Conservation (phyloP, 257 asterid genomes). For the Buddleja alternifolia region DNA sequence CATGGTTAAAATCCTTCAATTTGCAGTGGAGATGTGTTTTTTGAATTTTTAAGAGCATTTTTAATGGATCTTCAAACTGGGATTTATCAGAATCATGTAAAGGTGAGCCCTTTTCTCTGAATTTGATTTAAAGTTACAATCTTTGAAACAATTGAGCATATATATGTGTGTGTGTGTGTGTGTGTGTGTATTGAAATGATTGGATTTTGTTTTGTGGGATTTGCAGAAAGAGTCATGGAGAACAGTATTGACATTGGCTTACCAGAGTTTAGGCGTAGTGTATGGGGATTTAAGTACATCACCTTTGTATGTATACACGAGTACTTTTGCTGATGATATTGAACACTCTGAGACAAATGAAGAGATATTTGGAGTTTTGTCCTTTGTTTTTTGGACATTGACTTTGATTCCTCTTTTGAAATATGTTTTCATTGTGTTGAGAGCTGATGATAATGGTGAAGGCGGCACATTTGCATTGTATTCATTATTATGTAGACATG, state of each 20-base stretch:
- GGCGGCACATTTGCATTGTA: slow-evolving; percentile 95
- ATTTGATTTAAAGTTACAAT: slow-evolving; percentile 3
- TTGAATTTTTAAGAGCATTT: slow-evolving; percentile 46
- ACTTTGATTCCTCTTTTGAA: slow-evolving; percentile 79
- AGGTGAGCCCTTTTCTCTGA: slow-evolving; percentile 49
- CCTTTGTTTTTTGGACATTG: slow-evolving; percentile 85
- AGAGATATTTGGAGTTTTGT: slow-evolving; percentile 82
- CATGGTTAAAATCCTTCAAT: slow-evolving; percentile 40
- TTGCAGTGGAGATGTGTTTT: slow-evolving; percentile 45
- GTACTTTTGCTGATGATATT: slow-evolving; percentile 88
- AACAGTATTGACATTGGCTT: slow-evolving; percentile 75
- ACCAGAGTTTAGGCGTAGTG: slow-evolving; percentile 90
- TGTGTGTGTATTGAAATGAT: not conserved
- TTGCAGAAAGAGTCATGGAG: slow-evolving; percentile 90
- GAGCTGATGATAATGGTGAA: slow-evolving; percentile 95
- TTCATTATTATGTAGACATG: slow-evolving; percentile 82
- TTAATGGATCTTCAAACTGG: slow-evolving; percentile 81
- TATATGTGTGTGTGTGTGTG: too few species aligned
- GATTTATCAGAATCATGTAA: slow-evolving; percentile 51
- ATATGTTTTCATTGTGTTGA: slow-evolving; percentile 84
- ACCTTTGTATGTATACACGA: slow-evolving; percentile 84
- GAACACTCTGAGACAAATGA: slow-evolving; percentile 76
- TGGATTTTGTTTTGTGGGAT: slow-evolving; percentile 24
- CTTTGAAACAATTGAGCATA: not conserved
- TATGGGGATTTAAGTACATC: slow-evolving; percentile 95